Base-by-base conservation (phyloP, 164 flowering plant species). In the Magnolia changhungtana region DNA sequence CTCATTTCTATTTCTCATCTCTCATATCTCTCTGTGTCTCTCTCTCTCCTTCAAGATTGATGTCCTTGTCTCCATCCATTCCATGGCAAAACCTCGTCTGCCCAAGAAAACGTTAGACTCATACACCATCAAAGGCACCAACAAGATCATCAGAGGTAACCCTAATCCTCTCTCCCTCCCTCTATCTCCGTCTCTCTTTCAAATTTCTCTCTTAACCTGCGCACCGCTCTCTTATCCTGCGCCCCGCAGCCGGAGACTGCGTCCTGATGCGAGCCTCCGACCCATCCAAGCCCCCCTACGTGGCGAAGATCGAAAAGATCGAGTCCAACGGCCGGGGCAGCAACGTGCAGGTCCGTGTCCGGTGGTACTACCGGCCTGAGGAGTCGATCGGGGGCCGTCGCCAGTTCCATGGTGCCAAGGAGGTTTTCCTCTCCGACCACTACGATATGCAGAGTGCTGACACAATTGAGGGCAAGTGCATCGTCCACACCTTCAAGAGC, bases 291-390 rank as follows among this genome's bases (percentile, higher is more conserved):
- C 88, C 88, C 1, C 84, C 92, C 1, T 89, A 89, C 73, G 90
- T 89, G 63, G 90, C 90, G 4, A 85, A 82, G 21, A 80, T 89
- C 14, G 92, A 89, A 86, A 87, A 82, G 83, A 86, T 89, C 59
- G 92, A 89, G 68, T 77, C 85, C 0, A 88, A 87, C 75, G 63
- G 23, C 24, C 78, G 88, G 49, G 74, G 74, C 23, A 83, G 75
- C 86, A 86, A 86, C 74, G 83, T 88, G 63, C 86, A 83, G 80
- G 92, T 89, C 8, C 68, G 88, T 51, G 89, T 86, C 19, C 75
- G 90, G 74, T 89, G 92, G 92, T 89, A 89, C 13, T 89, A 89
- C 59, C 75, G 90, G 71, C 92, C 90, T 3, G 92, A 89, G 87
- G 92, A 89, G 77, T 86, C 92, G 14, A 75, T 85, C 21, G 90